Evolutionary conservation across 2,329 filamentous ascomycete species (phyloP).

Genomic region (Xylariaceae sp.): DNA sequence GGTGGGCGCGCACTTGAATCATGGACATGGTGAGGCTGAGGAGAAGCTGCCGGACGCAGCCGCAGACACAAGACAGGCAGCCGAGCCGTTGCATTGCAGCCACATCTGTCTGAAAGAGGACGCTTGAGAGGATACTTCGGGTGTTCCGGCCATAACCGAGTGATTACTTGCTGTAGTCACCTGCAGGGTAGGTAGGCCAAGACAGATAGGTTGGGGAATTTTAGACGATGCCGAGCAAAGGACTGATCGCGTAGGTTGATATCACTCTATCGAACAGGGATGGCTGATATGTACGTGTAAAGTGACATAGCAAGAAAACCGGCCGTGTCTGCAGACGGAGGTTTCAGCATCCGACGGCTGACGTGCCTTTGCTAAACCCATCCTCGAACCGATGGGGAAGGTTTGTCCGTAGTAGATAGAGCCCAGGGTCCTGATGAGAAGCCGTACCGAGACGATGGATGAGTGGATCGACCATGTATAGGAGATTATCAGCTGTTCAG

Average conservation of each 20-base stretch:
- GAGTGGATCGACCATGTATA: neutral
- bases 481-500: slow-evolving; percentile 45
- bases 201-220: slow-evolving; percentile 4
- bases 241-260: slow-evolving; percentile 1
- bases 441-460: slow-evolving; percentile 11
- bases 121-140: slow-evolving; percentile 21
- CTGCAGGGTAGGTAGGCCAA: slow-evolving; percentile 9
- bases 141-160: slow-evolving; percentile 22
- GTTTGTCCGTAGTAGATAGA: slow-evolving; percentile 9
- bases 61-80: slow-evolving; percentile 19
- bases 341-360: slow-evolving; percentile 10
- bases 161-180: slow-evolving; percentile 15
- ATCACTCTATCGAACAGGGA: slow-evolving; percentile 4
- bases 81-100: slow-evolving; percentile 25
- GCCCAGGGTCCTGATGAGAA: neutral
- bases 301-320: too few species aligned
- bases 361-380: slow-evolving; percentile 2
- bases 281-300: slow-evolving; percentile 2
- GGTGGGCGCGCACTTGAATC: slow-evolving; percentile 4
- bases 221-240: slow-evolving; percentile 7
- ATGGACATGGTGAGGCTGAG: slow-evolving; percentile 24
- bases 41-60: too few species aligned
- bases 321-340: slow-evolving; percentile 6
- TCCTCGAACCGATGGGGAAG: slow-evolving; percentile 8
- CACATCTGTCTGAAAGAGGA: slow-evolving; percentile 25